Conservation (phyloP, 495 filamentous ascomycete species). For the Hamigera avellanea region DNA sequence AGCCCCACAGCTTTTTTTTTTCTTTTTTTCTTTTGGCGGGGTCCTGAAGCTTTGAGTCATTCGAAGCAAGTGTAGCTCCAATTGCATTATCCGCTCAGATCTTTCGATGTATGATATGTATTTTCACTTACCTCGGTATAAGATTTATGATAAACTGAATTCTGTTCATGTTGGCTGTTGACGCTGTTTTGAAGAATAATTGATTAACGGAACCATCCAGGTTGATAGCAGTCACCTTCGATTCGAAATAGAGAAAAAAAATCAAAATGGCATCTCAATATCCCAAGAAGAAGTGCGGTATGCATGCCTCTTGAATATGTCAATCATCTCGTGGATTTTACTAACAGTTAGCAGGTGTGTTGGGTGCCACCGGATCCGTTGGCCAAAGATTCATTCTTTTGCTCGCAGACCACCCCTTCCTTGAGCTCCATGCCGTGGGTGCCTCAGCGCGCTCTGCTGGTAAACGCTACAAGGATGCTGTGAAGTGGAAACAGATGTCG, state of each 20-base stretch:
- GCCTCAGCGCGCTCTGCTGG: constrained; percentile 69
- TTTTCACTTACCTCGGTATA: too few species aligned
- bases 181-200: too few species aligned
- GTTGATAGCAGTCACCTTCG: constrained; percentile 3
- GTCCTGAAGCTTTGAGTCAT: not conserved
- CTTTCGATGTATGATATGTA: too few species aligned
- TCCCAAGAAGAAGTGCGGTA: constrained; percentile 39
- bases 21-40: not conserved
- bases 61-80: not conserved
- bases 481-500: constrained; percentile 70
- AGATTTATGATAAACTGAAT: too few species aligned
- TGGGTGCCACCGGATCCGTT: constrained; percentile 55
- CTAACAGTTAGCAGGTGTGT: constrained; percentile 25
- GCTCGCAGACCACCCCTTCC: constrained; percentile 65
- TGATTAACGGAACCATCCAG: not conserved
- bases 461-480: constrained; percentile 75
- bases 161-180: too few species aligned
- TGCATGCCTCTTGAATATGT: constrained; percentile 1
- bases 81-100: too few species aligned
- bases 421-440: constrained; percentile 65
- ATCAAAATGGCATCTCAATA: constrained; percentile 23
- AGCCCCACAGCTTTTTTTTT: too few species aligned
- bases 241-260: not conserved
- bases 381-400: constrained; percentile 80
- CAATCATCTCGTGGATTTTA: too few species aligned